Evolutionary conservation across 345 rosid species (phyloP).

Genomic region (Gossypium rotundifolium): DNA sequence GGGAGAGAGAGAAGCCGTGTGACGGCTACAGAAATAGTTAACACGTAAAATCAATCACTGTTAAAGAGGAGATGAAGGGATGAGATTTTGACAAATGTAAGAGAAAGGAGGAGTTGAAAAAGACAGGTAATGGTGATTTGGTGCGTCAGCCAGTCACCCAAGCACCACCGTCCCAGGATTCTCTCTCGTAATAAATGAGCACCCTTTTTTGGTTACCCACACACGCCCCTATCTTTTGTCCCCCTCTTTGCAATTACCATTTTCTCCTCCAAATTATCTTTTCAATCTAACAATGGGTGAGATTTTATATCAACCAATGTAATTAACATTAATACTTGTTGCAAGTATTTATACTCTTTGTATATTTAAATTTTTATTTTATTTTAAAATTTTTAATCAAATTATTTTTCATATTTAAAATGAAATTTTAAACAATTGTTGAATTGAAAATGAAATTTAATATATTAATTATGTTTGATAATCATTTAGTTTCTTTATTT

Average conservation of each 20-base stretch:
- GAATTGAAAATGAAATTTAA: too few relatives aligned
- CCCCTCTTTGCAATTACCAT: background rate
- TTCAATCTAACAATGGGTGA: too few relatives aligned
- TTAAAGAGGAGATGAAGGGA: background rate
- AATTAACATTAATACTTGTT: too few relatives aligned
- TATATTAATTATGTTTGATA: too few relatives aligned
- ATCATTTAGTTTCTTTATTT: too few relatives aligned
- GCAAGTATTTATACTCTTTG: too few relatives aligned
- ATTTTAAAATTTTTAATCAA: too few relatives aligned
- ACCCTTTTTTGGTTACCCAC: background rate
- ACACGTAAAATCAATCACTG: background rate
- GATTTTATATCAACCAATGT: too few relatives aligned
- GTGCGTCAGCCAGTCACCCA: background rate
- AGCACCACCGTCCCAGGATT: slow-evolving; percentile 14
- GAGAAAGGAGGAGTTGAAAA: background rate
- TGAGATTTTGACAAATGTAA: slow-evolving; percentile 10
- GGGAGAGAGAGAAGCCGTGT: background rate
- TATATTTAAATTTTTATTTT: too few relatives aligned
- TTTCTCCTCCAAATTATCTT: background rate
- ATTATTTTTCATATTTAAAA: too few relatives aligned
- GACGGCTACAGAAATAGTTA: background rate
- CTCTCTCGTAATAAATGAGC: background rate
- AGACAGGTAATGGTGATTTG: background rate
- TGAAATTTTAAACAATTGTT: too few relatives aligned
- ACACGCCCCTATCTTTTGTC: background rate